Evolutionary conservation across 116 monocot genomes (phyloP), one percentile per base, ranked within the genome.

Genomic region (Cymodocea nodosa): DNA sequence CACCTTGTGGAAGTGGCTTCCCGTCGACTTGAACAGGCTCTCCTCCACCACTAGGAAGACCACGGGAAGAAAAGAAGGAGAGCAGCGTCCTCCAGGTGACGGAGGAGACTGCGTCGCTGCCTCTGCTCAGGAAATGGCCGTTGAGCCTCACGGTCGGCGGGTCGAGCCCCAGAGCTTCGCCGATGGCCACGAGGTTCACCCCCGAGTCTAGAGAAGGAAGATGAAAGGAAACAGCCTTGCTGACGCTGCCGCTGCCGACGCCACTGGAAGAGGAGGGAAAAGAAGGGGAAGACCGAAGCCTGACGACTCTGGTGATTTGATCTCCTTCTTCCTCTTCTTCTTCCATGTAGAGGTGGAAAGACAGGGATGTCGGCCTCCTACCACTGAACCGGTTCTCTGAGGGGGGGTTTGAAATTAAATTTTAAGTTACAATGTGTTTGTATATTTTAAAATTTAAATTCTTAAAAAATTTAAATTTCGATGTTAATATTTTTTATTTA

Each of bases 11-110:
- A 54, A 54, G 54, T 18, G 35, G 37, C 34, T n/a, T 81, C 35
- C 81, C 84, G 23, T 81, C 71, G 54, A 84, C 72, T 15, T 68
- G 51, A 37, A 84, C 63, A 67, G 84, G 25, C 23, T 73, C 66
- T 40, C 30, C 50, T 15, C 64, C 23, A 11, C 84, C 84, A 58
- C 50, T 35, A 20, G 81, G 75, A 34, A 78, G 50, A 0, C 81
- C 74, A 15, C 78, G 74, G 12, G 77, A 24, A 37, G 74, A 40
- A 69, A 84, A 84, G 75, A 84, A 84, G 51, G 74, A 63, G 23
- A 81, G 60, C 34, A 84, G 69, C 5, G 68, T 69, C 15, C 39
- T 65, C 81, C 84, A 84, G 8, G 75, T 66, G 49, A 84, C 60
- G 5, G 74, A 52, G 18, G 81, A 84, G 13, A 80, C 59, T 15